These are phyloP conservation scores for Helotiales sp. DNA, from an alignment of 2,329 filamentous ascomycete genomes.

Conservation along the genomic window DNA sequence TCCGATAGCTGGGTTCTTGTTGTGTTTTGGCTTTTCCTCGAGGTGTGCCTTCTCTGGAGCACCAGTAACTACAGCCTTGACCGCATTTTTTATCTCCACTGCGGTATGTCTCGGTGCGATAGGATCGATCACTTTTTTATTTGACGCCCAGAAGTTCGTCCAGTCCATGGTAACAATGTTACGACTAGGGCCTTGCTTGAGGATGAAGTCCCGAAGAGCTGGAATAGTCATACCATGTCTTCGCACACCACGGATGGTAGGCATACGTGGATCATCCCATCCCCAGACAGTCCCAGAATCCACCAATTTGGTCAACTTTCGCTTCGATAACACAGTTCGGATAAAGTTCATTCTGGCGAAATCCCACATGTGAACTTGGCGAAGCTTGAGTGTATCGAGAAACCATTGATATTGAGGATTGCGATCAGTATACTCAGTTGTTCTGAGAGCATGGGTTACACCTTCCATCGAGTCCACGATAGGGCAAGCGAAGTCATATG, in stretches of 20 bases:
- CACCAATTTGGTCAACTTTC: constrained; percentile 82
- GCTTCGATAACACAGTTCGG: constrained; percentile 79
- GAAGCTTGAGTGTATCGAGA: constrained; percentile 69
- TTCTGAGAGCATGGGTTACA: constrained; percentile 79
- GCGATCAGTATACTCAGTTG: constrained; percentile 84
- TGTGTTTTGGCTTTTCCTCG: constrained; percentile 82
- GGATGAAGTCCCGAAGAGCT: constrained; percentile 78
- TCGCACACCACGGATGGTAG: constrained; percentile 77
- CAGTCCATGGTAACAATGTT: constrained; percentile 86
- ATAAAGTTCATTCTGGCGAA: constrained; percentile 85
- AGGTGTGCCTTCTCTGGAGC: constrained; percentile 60
- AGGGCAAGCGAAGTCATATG: constrained; percentile 84
- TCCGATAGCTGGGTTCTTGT: constrained; percentile 83
- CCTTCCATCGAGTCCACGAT: constrained; percentile 80
- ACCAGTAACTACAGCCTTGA: constrained; percentile 69
- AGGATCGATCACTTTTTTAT: constrained; percentile 83
- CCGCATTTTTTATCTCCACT: constrained; percentile 68
- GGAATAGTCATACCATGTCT: constrained; percentile 77
- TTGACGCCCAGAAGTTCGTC: constrained; percentile 67
- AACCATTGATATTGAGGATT: constrained; percentile 90
- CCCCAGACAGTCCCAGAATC: constrained; percentile 75
- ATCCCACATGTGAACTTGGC: constrained; percentile 81
- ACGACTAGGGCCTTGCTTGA: constrained; percentile 80
- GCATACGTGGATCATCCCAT: constrained; percentile 87
- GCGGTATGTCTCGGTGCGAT: constrained; percentile 73